Percentiles rank a stretch among this genome's conserved stretches.
phyloP scores from a whole-genome alignment of 202 grass and related monocot species.

The Schoenoplectus tabernaemontani region DNA sequence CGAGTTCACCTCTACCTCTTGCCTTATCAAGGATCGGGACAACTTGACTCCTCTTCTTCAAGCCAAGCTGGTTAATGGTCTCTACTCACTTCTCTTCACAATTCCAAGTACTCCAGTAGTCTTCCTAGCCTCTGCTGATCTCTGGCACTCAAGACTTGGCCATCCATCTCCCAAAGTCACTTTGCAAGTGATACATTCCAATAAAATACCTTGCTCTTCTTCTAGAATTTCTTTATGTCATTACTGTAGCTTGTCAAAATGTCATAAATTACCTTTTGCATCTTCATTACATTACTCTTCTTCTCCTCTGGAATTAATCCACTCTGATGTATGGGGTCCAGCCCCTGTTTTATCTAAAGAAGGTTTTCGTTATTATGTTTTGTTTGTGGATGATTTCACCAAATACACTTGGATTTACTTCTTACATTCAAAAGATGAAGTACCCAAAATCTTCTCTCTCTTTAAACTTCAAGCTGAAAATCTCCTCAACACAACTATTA shows the following conservation, averaged over 20 bases:
- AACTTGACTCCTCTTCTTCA: neutral
- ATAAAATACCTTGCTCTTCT: neutral
- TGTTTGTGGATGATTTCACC: slow-evolving; percentile 2
- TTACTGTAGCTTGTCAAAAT: neutral
- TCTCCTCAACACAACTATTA: neutral
- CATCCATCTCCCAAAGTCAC: neutral
- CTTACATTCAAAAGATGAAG: neutral
- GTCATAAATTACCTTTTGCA: neutral
- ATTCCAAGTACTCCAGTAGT: neutral
- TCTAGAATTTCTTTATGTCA: neutral
- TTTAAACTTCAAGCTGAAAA: neutral
- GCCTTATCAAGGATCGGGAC: neutral
- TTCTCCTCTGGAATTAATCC: neutral
- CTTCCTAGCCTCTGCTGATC: neutral
- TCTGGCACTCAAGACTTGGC: neutral
- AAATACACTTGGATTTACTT: neutral
- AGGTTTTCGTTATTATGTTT: neutral
- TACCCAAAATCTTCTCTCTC: neutral
- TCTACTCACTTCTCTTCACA: neutral
- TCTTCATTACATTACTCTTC: neutral
- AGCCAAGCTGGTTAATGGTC: neutral
- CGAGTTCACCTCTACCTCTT: neutral
- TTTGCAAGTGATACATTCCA: neutral
- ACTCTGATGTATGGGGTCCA: neutral
- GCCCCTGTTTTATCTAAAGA: neutral